Evolutionary conservation across 345 rosid genomes (phyloP), one percentile per base, ranked within the genome.

Genomic region (Aurinia saxatilis): DNA sequence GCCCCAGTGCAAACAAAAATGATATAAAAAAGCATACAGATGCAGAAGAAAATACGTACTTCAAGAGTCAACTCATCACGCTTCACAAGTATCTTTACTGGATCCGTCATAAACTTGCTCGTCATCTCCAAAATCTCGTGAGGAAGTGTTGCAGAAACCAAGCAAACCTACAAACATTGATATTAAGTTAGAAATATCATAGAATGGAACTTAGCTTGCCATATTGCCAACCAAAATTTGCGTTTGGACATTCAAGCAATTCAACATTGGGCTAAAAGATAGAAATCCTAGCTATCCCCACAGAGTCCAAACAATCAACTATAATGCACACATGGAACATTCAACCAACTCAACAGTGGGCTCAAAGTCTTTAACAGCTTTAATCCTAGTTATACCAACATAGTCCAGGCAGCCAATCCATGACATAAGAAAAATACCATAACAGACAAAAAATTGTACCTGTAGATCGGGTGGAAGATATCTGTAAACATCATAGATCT

Each of bases 391-490:
- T 7, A 41, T 29, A 23, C 35, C 18, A 14, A 48, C 23, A 41
- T 9, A 21, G 6, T 41, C 25, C 37, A 60, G 16, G 61, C 49
- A 35, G 17, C n/a, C 33, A 60, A 44, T 6, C 34, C 35, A 62
- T 25, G 19, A 29, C 10, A 16, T 10, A 60, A 17, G 16, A 37
- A 33, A 27, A 7, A 8, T 10, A 35, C 42, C 37, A 57, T 9
- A 57, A 41, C 29, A 65, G 66, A 37, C 25, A 21, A 9, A 49
- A 34, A 40, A 56, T 1, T n/a, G 42, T n/a, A 93, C 96, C 96
- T 93, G 96, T 74, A 93, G 95, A 66, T 93, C 99, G 0, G 97
- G 97, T 16, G 99, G 97, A 68, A 93, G 96, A 79, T 90, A 88
- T 74, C 92, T 77, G 76, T 90, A 87, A 36, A 93, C 97, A 67